Base-by-base conservation (phyloP, 768 basidiomycete genomes). In the Hemileccinum rubropunctum region DNA sequence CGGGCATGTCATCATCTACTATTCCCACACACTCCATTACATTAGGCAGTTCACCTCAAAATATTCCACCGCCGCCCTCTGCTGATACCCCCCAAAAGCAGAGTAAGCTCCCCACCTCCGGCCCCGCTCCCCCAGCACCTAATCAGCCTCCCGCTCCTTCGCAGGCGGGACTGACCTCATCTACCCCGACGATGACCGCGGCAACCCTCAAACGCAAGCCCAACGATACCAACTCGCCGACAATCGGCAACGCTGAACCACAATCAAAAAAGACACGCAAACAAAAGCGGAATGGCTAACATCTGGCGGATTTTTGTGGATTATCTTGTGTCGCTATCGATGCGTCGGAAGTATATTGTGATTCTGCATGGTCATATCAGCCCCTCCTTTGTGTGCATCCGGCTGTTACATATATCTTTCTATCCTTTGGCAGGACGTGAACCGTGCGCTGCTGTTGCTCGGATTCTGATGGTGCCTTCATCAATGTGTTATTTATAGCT, bases 41-140 rank as follows among this genome's bases (percentile, higher is more conserved):
- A 45, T 63, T 70, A 21, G 68, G 72, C 57, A 70, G 62, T 54
- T 81, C 79, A 23, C 80, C 78, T 17, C 77, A 81, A 73, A 80
- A 78, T 56, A 57, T 54, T 34, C 65, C 72, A 2, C 67, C 71
- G 1, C 67, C 71, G 3, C 64, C 73, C 34, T 79, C 82, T 46
- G 76, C 76, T 45, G 72, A 74, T 50, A 81, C 81, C 21, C 80
- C 80, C 12, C 76, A 75, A 66, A 87, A 88, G 68, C 80, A 81
- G 68, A 76, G 79, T 61, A 84, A 85, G 62, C 76, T 76, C 42
- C 76, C 79, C 53, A 77, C 76, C 37, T 64, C 71, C 45, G 70
- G 70, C 48, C 63, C 68, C 40, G 66, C 70, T 50, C 66, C 79
- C 52, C 64, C 71, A 54, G 61, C 73, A 52, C 63, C 67, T 58